Evolutionary conservation across 23 red algal species (phyloP).

Genomic region (Chondrus crispus): DNA sequence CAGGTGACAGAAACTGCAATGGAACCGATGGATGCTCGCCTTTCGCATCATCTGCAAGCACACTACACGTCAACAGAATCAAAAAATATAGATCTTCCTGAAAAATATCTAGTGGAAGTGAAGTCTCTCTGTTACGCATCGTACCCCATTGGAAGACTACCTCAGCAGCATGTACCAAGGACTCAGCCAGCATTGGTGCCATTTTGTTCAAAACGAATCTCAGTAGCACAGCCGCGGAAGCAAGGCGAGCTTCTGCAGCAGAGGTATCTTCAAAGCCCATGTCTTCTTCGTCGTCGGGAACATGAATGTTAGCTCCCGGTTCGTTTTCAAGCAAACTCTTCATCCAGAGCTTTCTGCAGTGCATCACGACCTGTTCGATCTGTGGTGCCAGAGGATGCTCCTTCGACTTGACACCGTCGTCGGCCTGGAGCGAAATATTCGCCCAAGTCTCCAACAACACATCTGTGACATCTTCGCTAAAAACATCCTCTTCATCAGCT

Average conservation of each 20-base stretch:
- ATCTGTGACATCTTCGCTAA: constrained; percentile 6
- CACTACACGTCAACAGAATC: not conserved
- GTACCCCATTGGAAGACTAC: not conserved
- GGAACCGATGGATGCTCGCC: constrained; percentile 17
- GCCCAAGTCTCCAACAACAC: constrained; percentile 15
- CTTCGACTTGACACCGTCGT: not conserved
- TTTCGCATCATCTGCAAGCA: not conserved
- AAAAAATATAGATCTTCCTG: constrained; percentile 25
- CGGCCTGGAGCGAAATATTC: not conserved
- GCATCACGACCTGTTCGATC: constrained; percentile 1
- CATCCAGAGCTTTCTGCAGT: not conserved
- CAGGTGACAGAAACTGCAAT: not conserved
- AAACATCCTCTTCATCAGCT: not conserved
- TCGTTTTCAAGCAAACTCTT: not conserved
- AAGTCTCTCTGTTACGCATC: not conserved
- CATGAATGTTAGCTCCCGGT: not conserved
- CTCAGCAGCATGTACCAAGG: not conserved
- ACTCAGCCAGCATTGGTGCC: not conserved
- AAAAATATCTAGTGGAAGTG: not conserved
- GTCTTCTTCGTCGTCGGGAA: not conserved
- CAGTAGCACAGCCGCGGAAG: not conserved
- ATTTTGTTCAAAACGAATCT: not conserved
- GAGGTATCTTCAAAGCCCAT: constrained; percentile 11
- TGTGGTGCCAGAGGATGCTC: not conserved
- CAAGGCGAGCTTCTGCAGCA: not conserved